Base-by-base conservation (phyloP, 1,284 basidiomycete genomes). In the Boletus sp. region DNA sequence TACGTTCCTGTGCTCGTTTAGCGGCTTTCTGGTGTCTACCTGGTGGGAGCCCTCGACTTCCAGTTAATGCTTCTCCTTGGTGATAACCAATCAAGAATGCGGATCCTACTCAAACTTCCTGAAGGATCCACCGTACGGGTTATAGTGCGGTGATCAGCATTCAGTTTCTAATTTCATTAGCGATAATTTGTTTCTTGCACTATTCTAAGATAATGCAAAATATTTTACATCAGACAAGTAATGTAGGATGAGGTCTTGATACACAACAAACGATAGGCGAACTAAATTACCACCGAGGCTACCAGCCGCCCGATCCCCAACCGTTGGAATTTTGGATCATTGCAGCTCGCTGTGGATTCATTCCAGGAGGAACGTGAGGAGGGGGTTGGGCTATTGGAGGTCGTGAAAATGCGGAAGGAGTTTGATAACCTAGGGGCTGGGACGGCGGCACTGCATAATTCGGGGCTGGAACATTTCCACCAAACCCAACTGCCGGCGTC, bases 261-360 rank as follows among this genome's bases (percentile, higher is more conserved):
- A 38, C 41, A 53, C 41, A 50, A 54, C 44, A 49, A 38, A 45
- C 41, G 46, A 52, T 20, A 46, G 43, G 19, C 17, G n/a, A 52
- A 46, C 29, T 36, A 53, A 39, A 56, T 43, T 37, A 56, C 52
- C 29, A 14, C 5, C n/a, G 44, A n/a, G 26, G 59, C 55, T 66
- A 73, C 50, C 63, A 68, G 5, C 68, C 62, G 9, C 64, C 54
- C 19, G 57, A 37, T 33, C 65, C 68, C 69, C 73, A 74, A 37
- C 66, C 59, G 10, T 57, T 60, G 3, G 59, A 57, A 40, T 71
- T 68, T 58, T 81, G 80, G 48, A 84, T 73, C 74, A 82, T 73
- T 7, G 79, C 77, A 29, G 81, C 77, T 34, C 83, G 77, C 41
- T 74, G 72, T 40, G 82, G 80, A 56, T 86, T 82, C 71, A 84